Evolutionary conservation across 2,329 filamentous ascomycete genomes (phyloP), one percentile per base, ranked within the genome.

Genomic region (Monilinia fructigena): DNA sequence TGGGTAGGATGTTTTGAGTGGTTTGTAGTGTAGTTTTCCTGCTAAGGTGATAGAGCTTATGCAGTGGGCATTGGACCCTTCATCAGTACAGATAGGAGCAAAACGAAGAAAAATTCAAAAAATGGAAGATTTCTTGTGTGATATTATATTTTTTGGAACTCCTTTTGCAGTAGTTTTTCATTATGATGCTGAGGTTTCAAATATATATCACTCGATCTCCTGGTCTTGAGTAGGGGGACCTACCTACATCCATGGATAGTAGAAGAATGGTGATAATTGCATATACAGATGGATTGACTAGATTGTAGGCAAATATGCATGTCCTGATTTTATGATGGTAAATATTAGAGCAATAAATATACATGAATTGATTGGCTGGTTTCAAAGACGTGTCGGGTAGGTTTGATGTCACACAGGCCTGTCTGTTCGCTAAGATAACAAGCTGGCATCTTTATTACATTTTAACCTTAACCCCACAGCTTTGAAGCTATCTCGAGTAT

Each of bases 371-470:
- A 64, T 48, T 56, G 61, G 61, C 42, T 31, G 28, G 8, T 31
- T 10, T 35, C 20, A 20, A 20, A 50, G 63, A 31, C 48, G 40
- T 56, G 52, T 28, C 35, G 28, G 48, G 26, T 26, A 26, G 20
- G 58, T 55, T 60, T 63, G 52, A 55, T 26, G 40, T 58, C 26
- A 47, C 42, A 28, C 16, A 58, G 55, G 31, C 40, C 48, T 50
- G 53, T 35, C 52, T 55, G 59, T 63, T 63, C 60, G 58, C 58
- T 68, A 69, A 68, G 67, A 67, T 60, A 47, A 28, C 70, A 70
- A 67, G 67, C 66, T 71, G 70, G 69, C 69, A 71, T 70, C 70
- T 71, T 71, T 50, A 63, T 16, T 42, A 11, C 11, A 42, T 14
- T 42, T 16, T 16, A 59, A 35, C 28, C n/a, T 53, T 59, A 56